Percentiles rank a stretch among this genome's conserved stretches.
Conservation (phyloP, 148 eudicot species). For the Diospyros lotus region DNA sequence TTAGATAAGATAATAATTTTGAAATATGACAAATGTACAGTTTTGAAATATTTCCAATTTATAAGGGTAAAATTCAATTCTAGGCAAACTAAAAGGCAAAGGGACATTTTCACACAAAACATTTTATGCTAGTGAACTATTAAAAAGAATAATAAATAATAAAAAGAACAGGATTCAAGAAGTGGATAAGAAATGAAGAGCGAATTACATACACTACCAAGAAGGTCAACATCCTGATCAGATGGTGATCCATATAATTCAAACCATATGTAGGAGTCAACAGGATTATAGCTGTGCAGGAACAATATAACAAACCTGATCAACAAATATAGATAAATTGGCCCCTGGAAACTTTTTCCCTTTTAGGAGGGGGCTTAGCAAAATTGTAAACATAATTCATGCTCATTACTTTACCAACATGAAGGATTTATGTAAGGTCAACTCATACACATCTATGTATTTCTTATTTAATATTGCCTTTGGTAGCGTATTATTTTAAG, state of each 20-base stretch:
- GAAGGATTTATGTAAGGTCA: not conserved
- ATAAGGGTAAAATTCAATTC: too few species aligned
- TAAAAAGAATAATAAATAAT: constrained; percentile 4
- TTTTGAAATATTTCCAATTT: too few species aligned
- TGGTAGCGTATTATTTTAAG: too few species aligned
- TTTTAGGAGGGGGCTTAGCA: too few species aligned
- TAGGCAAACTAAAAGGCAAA: too few species aligned
- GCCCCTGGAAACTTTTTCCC: too few species aligned
- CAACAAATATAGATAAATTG: not conserved
- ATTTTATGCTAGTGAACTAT: too few species aligned
- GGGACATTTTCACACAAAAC: too few species aligned
- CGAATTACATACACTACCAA: constrained; percentile 79
- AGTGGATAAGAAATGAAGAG: constrained; percentile 11
- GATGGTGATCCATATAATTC: constrained; percentile 84
- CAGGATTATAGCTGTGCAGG: constrained; percentile 80
- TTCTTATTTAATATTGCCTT: not conserved
- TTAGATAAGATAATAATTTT: too few species aligned
- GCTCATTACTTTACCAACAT: too few species aligned
- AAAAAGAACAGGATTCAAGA: not conserved
- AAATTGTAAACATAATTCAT: too few species aligned
- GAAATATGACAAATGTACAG: too few species aligned
- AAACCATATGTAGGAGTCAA: constrained; percentile 85
- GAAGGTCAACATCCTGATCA: constrained; percentile 86
- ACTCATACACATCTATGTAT: not conserved
- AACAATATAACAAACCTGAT: constrained; percentile 5